A percentile compares a stretch with the other conserved stretches of the same genome.
Conservation (phyloP, 352 stramenopile species). For the Phytophthora capsici region DNA sequence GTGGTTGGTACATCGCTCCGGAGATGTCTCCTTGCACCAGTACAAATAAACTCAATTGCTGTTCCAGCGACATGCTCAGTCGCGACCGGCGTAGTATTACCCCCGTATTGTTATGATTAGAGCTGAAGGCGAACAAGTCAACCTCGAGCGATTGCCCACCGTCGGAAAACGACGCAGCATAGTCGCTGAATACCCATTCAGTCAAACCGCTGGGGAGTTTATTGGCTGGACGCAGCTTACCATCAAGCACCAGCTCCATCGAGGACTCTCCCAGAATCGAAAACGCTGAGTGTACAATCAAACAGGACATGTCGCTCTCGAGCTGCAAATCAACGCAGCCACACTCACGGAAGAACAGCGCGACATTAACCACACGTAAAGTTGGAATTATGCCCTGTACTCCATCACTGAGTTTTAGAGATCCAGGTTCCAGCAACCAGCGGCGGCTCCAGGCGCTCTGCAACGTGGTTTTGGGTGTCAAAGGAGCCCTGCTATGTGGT, state of each 20-base stretch:
- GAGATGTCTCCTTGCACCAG: background rate
- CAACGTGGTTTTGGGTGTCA: background rate
- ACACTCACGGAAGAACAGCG: slow-evolving; percentile 10
- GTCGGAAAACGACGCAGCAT: slow-evolving; percentile 3
- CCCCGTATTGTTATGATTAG: background rate
- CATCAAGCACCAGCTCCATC: slow-evolving; percentile 19
- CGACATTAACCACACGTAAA: background rate
- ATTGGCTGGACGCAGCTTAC: background rate
- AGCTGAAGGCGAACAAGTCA: slow-evolving; percentile 1
- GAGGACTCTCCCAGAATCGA: background rate
- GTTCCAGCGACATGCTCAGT: background rate
- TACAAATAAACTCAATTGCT: background rate
- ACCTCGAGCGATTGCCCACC: background rate
- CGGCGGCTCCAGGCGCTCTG: slow-evolving; percentile 14
- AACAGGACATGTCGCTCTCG: slow-evolving; percentile 13
- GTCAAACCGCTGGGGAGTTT: slow-evolving; percentile 4
- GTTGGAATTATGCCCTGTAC: background rate
- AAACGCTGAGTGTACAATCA: slow-evolving; percentile 6
- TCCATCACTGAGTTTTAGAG: background rate
- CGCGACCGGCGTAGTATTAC: background rate
- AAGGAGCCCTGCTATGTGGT: background rate
- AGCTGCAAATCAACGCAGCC: slow-evolving; percentile 16
- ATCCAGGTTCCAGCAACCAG: slow-evolving; percentile 22
- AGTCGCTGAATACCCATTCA: slow-evolving; percentile 2
- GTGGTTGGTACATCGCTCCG: background rate